Evolutionary conservation across 805 yeast genomes (phyloP), one percentile per base, ranked within the genome.

Genomic region (Nakazawaea anatomiae): DNA sequence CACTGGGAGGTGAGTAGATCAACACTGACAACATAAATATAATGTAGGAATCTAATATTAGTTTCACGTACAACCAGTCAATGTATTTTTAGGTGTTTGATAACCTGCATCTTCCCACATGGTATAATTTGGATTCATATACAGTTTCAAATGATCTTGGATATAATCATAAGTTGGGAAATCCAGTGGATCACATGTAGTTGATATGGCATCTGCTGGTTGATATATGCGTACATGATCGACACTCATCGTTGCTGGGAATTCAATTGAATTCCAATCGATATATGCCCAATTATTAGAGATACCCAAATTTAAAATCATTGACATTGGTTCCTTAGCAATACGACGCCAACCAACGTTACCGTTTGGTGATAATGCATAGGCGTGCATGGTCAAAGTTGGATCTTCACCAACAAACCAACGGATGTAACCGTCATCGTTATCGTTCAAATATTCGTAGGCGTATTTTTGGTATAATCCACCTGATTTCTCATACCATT

Each of bases 221-320:
- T 92, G 99, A 67, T 94, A 92, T n/a, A 92, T 62, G 60, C 99
- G 81, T 35, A 92, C 96, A 60, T 86, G 88, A 66, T 92, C 97
- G 43, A 92, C 70, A 52, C 80, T 72, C 83, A 91, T 73, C 1
- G 79, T 75, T 11, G 78, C 79, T 2, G 99, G 99, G 79, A 92
- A 92, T 44, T 69, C 69, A 53, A 90, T 72, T 4, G 82, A 72
- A 42, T 82, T 80, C 97, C 97, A 92, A 69, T 90, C 92, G 55
- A 92, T 92, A 66, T 87, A 89, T 6, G 94, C 88, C 98, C 98
- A 92, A 54, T 82, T 86, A 60, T 84, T 86, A 12, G 97, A 91
- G 48, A 92, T 71, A 74, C 96, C 99, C 70, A 92, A 69, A 66
- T 92, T 92, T 74, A 92, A 62, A 57, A 92, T 70, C 54, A 92